Conservation (phyloP, 2,329 filamentous ascomycete species). For the Sarocladium strictum region DNA sequence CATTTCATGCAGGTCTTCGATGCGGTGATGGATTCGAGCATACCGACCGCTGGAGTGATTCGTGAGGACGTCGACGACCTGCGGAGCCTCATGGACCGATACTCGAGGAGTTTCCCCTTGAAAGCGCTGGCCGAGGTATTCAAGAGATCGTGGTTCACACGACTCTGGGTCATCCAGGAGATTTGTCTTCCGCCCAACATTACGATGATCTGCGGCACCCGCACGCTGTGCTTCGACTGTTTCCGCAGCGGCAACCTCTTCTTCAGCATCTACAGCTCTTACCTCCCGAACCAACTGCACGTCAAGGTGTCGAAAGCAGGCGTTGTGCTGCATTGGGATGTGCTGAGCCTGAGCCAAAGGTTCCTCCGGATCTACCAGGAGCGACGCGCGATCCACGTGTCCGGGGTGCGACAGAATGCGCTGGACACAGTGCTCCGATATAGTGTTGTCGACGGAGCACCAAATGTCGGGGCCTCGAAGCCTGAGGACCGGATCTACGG, state of each 20-base stretch:
- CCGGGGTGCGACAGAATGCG: constrained; percentile 13
- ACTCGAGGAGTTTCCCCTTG: constrained; percentile 19
- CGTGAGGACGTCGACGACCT: constrained; percentile 22
- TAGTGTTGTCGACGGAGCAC: constrained; percentile 19
- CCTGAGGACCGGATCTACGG: constrained; percentile 26
- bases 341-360: constrained; percentile 17
- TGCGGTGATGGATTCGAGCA: constrained; percentile 20
- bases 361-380: constrained; percentile 23
- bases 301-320: constrained; percentile 13
- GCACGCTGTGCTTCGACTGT: constrained; percentile 19
- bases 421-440: constrained; percentile 24
- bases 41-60: constrained; percentile 7
- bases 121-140: constrained; percentile 21
- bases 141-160: constrained; percentile 22
- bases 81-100: constrained; percentile 17
- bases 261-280: constrained; percentile 25
- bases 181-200: constrained; percentile 19
- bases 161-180: constrained; percentile 30
- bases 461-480: constrained; percentile 21
- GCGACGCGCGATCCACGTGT: constrained; percentile 22
- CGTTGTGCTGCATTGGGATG: constrained; percentile 13
- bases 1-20: constrained; percentile 22
- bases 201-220: constrained; percentile 21
- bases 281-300: constrained; percentile 13
- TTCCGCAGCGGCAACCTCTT: constrained; percentile 21